Evolutionary conservation across 208 protist genomes (phyloP).

Genomic region (Trypanosoma caninum): DNA sequence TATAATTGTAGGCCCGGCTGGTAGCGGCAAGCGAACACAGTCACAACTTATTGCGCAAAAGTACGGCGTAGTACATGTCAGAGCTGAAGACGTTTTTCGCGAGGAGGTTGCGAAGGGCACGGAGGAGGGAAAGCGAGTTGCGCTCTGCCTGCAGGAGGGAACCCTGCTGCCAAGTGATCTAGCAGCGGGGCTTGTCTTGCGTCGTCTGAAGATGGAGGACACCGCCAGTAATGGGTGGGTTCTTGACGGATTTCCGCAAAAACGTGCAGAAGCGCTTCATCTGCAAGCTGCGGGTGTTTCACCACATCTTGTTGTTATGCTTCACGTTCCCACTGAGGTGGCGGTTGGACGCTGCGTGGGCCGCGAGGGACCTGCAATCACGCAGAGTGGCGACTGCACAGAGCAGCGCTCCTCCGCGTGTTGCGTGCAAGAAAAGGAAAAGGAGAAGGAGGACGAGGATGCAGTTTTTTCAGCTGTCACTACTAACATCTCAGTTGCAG

Average conservation of each 20-base stretch:
- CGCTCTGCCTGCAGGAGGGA: constrained; percentile 59
- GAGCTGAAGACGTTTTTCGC: constrained; percentile 72
- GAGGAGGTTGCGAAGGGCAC: constrained; percentile 35
- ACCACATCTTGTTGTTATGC: constrained; percentile 64
- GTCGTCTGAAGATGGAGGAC: constrained; percentile 36
- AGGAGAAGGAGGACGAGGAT: constrained; percentile 33
- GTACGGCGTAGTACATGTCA: constrained; percentile 83
- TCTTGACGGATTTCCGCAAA: constrained; percentile 79
- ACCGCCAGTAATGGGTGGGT: constrained; percentile 59
- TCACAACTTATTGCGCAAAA: constrained; percentile 67
- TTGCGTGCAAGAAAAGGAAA: constrained; percentile 11
- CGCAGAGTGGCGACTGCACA: constrained; percentile 23
- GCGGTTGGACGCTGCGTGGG: constrained; percentile 33
- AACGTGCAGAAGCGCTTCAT: constrained; percentile 66
- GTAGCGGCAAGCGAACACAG: constrained; percentile 92
- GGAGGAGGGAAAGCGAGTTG: constrained; percentile 41
- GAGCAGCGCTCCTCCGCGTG: constrained; percentile 13
- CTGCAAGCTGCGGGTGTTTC: constrained; percentile 66
- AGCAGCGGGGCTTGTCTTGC: constrained; percentile 68
- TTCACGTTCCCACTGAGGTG: constrained; percentile 44
- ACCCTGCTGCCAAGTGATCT: constrained; percentile 74
- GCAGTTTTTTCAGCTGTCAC: no score
- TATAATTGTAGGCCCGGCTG: constrained; percentile 79
- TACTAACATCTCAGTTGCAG: constrained; percentile 27
- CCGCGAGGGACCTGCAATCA: constrained; percentile 22